A percentile compares a stretch with the other conserved stretches of the same genome.
Conservation (phyloP, 208 protist genomes). For the Acanthamoeba triangularis region DNA sequence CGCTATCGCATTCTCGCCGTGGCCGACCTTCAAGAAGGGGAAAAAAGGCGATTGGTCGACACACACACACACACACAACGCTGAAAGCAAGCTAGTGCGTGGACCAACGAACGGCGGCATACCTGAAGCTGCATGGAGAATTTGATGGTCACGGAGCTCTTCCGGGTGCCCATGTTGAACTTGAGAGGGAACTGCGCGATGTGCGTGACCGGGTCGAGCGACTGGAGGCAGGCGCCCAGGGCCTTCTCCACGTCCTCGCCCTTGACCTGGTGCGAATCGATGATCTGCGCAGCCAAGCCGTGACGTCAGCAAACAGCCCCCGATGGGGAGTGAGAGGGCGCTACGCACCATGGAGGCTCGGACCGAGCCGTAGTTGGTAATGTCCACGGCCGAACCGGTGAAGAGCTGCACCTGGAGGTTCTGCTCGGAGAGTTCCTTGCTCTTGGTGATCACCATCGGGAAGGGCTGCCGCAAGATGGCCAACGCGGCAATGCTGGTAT, state of each 20-base stretch:
- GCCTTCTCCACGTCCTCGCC: constrained; percentile 72
- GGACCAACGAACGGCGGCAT: too few species aligned
- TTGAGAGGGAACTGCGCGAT: constrained; percentile 74
- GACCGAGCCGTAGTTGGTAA: constrained; percentile 45
- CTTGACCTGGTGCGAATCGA: constrained; percentile 73
- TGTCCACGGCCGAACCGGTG: constrained; percentile 15
- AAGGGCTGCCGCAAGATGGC: constrained; percentile 63
- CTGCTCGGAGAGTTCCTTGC: constrained; percentile 71
- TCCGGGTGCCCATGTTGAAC: constrained; percentile 75
- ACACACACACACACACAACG: too few species aligned
- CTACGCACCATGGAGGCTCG: constrained; percentile 41
- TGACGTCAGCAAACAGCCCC: neutral
- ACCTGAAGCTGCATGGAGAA: constrained; percentile 74
- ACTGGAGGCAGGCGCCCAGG: constrained; percentile 49
- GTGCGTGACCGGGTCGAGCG: constrained; percentile 48
- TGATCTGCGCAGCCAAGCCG: neutral
- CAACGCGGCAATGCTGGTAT: constrained; percentile 52
- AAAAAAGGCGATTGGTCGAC: too few species aligned
- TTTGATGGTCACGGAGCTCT: constrained; percentile 75
- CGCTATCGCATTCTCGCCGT: constrained; percentile 35
- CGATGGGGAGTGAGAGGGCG: neutral
- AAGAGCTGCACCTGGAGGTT: constrained; percentile 71
- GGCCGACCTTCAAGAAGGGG: constrained; percentile 42
- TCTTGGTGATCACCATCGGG: constrained; percentile 73
- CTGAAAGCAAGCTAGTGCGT: too few species aligned